phyloP scores from a whole-genome alignment of 495 filamentous ascomycete genomes.

The Penicillium daleae region DNA sequence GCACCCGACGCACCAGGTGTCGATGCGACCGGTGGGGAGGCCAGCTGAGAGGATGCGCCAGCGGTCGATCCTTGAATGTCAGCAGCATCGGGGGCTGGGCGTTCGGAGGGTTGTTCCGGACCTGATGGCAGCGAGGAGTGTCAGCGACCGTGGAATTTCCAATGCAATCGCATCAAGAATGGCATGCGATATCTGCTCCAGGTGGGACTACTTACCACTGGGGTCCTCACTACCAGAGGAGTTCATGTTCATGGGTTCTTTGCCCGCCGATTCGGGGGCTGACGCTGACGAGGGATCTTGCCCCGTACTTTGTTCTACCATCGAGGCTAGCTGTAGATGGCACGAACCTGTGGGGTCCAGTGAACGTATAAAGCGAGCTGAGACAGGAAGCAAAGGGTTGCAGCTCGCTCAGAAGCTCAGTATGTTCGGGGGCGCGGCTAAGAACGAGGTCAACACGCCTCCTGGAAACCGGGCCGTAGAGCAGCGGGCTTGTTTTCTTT shows the following conservation, averaged over 20 bases:
- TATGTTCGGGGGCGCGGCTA: conserved; percentile 27
- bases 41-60: conserved; percentile 30
- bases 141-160: conserved; percentile 16
- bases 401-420: conserved; percentile 14
- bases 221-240: conserved; percentile 33
- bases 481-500: background rate
- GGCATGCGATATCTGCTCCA: background rate
- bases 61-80: conserved; percentile 30
- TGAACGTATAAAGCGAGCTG: conserved; percentile 8
- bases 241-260: conserved; percentile 48
- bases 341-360: background rate
- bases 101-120: conserved; percentile 35
- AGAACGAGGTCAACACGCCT: conserved; percentile 37
- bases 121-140: conserved; percentile 26
- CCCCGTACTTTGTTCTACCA: conserved; percentile 44
- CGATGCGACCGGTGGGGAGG: conserved; percentile 28
- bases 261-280: conserved; percentile 36
- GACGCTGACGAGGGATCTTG: conserved; percentile 39
- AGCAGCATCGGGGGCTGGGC: conserved; percentile 33
- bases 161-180: background rate
- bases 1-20: conserved; percentile 10
- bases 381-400: conserved; percentile 5
- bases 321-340: conserved; percentile 33
- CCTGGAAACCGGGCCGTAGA: conserved; percentile 42
- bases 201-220: conserved; percentile 20